Percentiles rank a stretch among this genome's conserved stretches.
Evolutionary conservation across 1,284 basidiomycete species (phyloP).

Genomic region (Ceratobasidium papillatum): DNA sequence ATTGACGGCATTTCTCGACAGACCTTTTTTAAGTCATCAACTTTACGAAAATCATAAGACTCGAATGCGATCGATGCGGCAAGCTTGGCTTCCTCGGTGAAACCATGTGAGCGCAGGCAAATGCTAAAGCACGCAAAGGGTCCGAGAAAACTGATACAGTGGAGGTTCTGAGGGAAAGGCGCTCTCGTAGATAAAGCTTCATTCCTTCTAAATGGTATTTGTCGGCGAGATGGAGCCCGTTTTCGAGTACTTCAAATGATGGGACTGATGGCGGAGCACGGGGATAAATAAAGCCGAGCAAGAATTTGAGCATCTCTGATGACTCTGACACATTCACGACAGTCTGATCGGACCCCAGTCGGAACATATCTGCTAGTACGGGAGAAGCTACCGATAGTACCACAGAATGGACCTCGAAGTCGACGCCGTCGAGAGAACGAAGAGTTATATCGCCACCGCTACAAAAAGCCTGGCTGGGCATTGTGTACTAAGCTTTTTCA

Average conservation of each 20-base stretch:
- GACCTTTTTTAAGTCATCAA: not conserved
- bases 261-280: not conserved
- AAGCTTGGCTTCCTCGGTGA: not conserved
- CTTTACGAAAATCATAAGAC: not conserved
- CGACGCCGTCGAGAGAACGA: conserved; percentile 5
- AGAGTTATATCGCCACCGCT: conserved; percentile 12
- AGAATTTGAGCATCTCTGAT: not conserved
- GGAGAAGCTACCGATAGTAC: conserved; percentile 19
- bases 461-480: not conserved
- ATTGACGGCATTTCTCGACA: not conserved
- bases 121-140: conserved; percentile 1
- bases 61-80: not conserved
- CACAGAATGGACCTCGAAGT: conserved; percentile 11
- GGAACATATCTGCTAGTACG: conserved; percentile 4
- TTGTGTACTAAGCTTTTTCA: too few relatives aligned
- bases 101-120: not conserved
- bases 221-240: conserved; percentile 3
- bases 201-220: conserved; percentile 17
- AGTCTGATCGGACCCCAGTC: not conserved
- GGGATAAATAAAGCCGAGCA: conserved; percentile 22
- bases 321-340: not conserved
- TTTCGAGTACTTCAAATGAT: conserved; percentile 7
- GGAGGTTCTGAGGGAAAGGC: not conserved
- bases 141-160: not conserved
- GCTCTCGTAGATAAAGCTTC: not conserved